Evolutionary conservation across 768 basidiomycete genomes (phyloP).

Genomic region (Suillus subalutaceus): DNA sequence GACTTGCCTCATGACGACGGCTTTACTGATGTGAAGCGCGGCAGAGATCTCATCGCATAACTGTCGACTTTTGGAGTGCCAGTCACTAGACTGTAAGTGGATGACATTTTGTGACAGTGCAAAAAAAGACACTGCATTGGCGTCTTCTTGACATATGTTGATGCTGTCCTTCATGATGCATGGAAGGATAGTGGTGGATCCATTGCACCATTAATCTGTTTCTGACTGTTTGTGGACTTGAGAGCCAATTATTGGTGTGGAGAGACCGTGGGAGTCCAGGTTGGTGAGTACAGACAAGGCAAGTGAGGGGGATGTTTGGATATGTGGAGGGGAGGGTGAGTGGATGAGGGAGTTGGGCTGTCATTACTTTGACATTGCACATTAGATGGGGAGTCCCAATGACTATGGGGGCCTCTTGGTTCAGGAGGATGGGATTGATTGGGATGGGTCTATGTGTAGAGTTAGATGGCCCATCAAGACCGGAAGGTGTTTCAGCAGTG

Average conservation of each 20-base stretch:
- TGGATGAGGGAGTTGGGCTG: background rate
- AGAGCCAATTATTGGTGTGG: background rate
- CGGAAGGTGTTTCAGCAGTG: no score
- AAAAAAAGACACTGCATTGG: background rate
- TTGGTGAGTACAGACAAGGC: background rate
- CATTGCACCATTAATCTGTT: background rate
- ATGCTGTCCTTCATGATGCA: background rate
- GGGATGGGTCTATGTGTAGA: no score
- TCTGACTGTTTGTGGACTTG: background rate
- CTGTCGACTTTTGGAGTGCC: no score
- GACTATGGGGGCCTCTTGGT: no score
- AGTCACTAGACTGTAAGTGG: background rate
- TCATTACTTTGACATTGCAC: background rate
- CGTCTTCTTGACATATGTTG: background rate
- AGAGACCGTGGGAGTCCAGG: background rate
- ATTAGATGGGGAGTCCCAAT: background rate
- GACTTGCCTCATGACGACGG: background rate
- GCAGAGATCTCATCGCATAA: no score
- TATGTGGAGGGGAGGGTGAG: background rate
- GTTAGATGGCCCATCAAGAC: no score
- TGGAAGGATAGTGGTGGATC: background rate
- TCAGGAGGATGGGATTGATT: no score
- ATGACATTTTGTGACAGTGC: background rate
- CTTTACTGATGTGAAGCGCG: no score
- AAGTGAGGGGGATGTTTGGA: background rate